Conservation (phyloP, 2,329 filamentous ascomycete species). For the Ophiostoma sp. region DNA sequence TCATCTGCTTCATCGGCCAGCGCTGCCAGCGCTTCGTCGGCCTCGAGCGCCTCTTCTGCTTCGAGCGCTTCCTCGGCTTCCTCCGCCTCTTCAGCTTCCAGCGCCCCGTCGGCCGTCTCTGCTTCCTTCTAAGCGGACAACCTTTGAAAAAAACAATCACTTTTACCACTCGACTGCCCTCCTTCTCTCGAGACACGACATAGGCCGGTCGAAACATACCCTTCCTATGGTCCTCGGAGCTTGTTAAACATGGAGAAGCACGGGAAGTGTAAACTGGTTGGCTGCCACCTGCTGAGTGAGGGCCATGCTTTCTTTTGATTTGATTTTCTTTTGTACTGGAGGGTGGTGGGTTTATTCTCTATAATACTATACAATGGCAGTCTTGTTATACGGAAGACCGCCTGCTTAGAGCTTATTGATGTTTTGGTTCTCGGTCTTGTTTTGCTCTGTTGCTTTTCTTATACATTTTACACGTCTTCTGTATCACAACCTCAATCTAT, state of each 20-base stretch:
- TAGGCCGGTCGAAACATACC: not conserved
- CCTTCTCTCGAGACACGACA: not conserved
- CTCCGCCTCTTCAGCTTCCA: not conserved
- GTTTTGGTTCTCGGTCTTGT: not conserved
- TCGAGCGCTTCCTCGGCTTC: not conserved
- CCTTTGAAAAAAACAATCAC: not conserved
- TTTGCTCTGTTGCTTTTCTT: not conserved
- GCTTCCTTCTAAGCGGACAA: not conserved
- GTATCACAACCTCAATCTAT: not conserved
- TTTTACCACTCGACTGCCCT: not conserved
- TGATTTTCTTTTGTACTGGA: not conserved
- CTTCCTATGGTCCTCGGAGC: not conserved
- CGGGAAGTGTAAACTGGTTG: not conserved
- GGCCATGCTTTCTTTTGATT: not conserved
- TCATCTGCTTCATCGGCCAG: not conserved
- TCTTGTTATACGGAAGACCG: not conserved
- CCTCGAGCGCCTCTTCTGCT: not conserved
- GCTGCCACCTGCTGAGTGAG: not conserved
- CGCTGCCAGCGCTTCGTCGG: not conserved
- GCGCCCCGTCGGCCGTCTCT: not conserved
- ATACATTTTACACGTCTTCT: slow-evolving; percentile 5
- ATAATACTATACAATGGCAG: not conserved
- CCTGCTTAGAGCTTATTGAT: not conserved
- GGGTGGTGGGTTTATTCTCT: not conserved
- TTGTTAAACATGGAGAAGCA: not conserved